Percentiles rank a stretch among this genome's conserved stretches.
Conservation (phyloP, 148 eudicot genomes). For the Rhododendron molle region DNA sequence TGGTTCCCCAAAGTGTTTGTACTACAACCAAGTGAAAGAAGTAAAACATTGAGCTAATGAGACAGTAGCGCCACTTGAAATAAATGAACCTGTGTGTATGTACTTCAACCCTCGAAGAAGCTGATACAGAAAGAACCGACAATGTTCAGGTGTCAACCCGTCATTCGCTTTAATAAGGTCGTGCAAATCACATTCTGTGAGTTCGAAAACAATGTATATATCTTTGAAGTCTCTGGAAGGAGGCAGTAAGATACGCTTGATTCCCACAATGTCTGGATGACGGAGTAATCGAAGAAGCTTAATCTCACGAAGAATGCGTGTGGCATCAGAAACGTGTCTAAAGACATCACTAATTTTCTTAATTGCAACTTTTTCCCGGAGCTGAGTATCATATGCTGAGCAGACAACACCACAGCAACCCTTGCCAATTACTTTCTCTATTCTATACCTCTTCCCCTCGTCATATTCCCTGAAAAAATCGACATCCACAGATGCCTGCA, state of each 20-base stretch:
- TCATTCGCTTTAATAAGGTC: background rate
- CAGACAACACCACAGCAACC: background rate
- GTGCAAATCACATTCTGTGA: background rate
- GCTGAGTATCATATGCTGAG: background rate
- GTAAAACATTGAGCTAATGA: background rate
- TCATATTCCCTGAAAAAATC: background rate
- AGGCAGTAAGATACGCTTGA: slow-evolving; percentile 1
- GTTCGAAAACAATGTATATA: background rate
- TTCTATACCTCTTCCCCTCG: background rate
- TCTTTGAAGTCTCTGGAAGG: slow-evolving; percentile 1
- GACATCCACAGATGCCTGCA: background rate
- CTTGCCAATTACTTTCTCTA: background rate
- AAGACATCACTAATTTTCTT: background rate
- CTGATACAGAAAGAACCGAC: background rate
- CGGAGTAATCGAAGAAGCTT: background rate
- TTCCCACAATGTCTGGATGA: background rate
- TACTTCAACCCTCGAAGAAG: slow-evolving; percentile 3
- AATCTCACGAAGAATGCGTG: background rate
- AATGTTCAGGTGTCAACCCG: background rate
- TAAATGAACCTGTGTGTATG: slow-evolving; percentile 2
- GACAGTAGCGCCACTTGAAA: background rate
- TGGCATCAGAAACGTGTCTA: background rate
- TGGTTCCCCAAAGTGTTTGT: background rate
- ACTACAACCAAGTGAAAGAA: background rate
- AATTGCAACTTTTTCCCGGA: background rate